Base-by-base conservation (phyloP, 2,329 filamentous ascomycete genomes). In the Neurospora sp. region DNA sequence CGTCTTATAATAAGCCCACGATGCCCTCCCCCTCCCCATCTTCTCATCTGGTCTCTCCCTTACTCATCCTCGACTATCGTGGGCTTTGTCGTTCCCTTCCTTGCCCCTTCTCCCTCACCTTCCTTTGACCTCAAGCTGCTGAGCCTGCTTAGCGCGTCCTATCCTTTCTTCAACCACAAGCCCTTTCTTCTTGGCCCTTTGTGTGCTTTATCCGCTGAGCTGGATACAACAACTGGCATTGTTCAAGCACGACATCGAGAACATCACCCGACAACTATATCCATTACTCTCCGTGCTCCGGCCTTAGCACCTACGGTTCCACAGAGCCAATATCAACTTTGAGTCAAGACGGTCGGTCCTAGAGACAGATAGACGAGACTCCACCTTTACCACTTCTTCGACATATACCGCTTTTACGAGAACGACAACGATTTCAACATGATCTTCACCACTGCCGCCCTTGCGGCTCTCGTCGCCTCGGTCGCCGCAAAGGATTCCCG, bases 401-500 rank as follows among this genome's bases (percentile, higher is more conserved):
- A 67, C 67, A 69, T 40, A 15, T 42, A 42, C 7, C 39, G 58
- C 28, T 2, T 67, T 38, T 28, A 62, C 67, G 42, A 67, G n/a
- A 66, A 38, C n/a, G 39, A 36, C 15, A 19, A 36, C 43, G 19
- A 66, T 28, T 38, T 33, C 66, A 69, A 39, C 23, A 76, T 76
- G 75, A 71, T 72, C 23, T 73, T 73, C 71, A 70, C 74, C 39
- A 73, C 73, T 40, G 69, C 74, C 23, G 23, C 15, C 15, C 69
- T 78, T 52, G 74, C 75, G 69, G 71, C 75, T 68, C 69, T 82
- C 62, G 78, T 82, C 72, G 82, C 82, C 72, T 72, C 82, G 42
- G 78, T 79, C 67, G 77, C 80, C 71, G 78, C 80, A 73, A 83
- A 85, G 75, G 76, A 81, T 67, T 67, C 73, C 4, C 82, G 85